phyloP scores from a whole-genome alignment of 352 stramenopile species.

The Pythium rishiriense region DNA sequence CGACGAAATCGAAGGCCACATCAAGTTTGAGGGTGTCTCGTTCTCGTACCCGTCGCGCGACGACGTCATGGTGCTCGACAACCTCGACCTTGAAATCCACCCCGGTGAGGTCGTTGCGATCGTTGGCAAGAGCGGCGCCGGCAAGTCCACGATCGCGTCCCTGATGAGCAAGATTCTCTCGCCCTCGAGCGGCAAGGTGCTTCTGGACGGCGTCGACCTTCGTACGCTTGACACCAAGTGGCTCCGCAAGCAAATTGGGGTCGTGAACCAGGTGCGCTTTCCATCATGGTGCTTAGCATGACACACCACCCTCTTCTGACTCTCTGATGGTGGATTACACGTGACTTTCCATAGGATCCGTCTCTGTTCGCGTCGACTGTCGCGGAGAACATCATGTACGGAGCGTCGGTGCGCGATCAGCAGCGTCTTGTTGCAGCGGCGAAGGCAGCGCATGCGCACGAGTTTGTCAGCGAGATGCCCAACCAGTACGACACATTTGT shows the following conservation, averaged over 20 bases:
- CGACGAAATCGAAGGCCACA: conserved; percentile 51
- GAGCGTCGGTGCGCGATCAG: conserved; percentile 49
- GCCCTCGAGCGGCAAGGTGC: conserved; percentile 56
- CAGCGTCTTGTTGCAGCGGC: conserved; percentile 57
- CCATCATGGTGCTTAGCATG: neutral
- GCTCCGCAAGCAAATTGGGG: conserved; percentile 83
- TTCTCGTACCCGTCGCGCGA: conserved; percentile 83
- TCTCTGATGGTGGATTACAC: neutral
- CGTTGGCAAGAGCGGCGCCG: conserved; percentile 82
- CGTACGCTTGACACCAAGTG: conserved; percentile 61
- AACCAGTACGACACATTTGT: conserved; percentile 97
- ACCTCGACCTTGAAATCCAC: conserved; percentile 65
- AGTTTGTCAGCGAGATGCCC: conserved; percentile 83
- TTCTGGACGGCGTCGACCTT: conserved; percentile 75
- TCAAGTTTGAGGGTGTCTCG: conserved; percentile 80
- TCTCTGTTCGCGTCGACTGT: conserved; percentile 83
- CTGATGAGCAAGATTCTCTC: conserved; percentile 81
- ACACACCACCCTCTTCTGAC: neutral
- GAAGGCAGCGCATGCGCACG: conserved; percentile 73
- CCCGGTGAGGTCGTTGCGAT: conserved; percentile 84
- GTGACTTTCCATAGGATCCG: conserved; percentile 47
- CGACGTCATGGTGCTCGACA: conserved; percentile 67
- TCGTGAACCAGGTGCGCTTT: conserved; percentile 68
- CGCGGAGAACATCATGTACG: conserved; percentile 88
- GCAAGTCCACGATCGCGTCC: conserved; percentile 82